phyloP scores from a whole-genome alignment of 1,284 basidiomycete genomes.

The Austroboletus novae-zelandiae region DNA sequence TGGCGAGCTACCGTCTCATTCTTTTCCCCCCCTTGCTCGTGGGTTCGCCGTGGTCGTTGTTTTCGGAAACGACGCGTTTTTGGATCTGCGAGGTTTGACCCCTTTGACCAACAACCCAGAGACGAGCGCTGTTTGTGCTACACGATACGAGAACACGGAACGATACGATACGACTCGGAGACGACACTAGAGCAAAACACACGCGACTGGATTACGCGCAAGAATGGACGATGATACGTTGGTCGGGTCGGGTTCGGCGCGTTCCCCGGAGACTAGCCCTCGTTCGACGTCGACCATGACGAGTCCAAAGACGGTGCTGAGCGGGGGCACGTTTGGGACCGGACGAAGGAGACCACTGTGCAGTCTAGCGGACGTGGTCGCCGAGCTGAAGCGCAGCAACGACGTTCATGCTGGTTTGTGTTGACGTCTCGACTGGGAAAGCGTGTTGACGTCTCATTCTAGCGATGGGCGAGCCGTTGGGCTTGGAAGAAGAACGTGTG shows the following conservation, averaged over 20 bases:
- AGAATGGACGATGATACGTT: conserved; percentile 29
- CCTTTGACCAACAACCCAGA: background rate
- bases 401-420: conserved; percentile 16
- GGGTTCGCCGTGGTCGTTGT: conserved; percentile 5
- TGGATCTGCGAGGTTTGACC: too few relatives aligned
- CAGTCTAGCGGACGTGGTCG: conserved; percentile 23
- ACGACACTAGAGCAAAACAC: background rate
- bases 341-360: conserved; percentile 4
- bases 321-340: conserved; percentile 2
- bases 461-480: conserved; percentile 24
- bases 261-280: conserved; percentile 21
- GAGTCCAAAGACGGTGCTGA: conserved; percentile 17
- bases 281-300: conserved; percentile 15
- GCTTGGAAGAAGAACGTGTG: conserved; percentile 22
- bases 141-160: background rate
- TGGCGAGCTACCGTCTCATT: too few relatives aligned
- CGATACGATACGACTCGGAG: background rate
- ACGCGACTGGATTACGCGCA: background rate
- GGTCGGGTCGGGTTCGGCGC: conserved; percentile 19
- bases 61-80: background rate
- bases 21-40: conserved; percentile 8
- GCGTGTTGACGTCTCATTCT: background rate
- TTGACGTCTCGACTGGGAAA: too few relatives aligned
- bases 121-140: background rate
- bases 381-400: conserved; percentile 18